Evolutionary conservation across 2,329 filamentous ascomycete species (phyloP).

Genomic region (Cladosporium halotolerans): DNA sequence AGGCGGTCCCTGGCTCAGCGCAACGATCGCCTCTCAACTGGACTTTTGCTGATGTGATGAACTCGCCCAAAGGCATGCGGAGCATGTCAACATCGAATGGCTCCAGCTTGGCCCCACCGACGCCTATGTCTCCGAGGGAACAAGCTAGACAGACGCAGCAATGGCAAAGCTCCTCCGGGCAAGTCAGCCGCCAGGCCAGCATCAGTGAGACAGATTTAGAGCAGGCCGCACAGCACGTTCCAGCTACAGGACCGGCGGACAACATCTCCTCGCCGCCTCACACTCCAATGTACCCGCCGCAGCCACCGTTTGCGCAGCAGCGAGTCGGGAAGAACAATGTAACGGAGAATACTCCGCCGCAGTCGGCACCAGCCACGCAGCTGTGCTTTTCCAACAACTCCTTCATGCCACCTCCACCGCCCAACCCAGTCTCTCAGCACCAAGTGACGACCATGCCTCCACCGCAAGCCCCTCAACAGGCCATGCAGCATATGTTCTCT

Average conservation of each 20-base stretch:
- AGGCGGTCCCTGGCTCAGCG: slow-evolving; percentile 38
- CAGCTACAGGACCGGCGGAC: slow-evolving; percentile 18
- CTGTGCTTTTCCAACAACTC: slow-evolving; percentile 36
- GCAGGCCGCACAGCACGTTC: neutral
- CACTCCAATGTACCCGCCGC: slow-evolving; percentile 33
- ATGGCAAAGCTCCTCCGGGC: slow-evolving; percentile 33
- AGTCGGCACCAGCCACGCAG: slow-evolving; percentile 46
- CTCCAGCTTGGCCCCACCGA: slow-evolving; percentile 42
- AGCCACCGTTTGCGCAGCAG: slow-evolving; percentile 24
- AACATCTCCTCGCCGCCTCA: slow-evolving; percentile 41
- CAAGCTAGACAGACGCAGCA: slow-evolving; percentile 31
- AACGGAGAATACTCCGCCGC: slow-evolving; percentile 44
- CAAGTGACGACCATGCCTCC: slow-evolving; percentile 13
- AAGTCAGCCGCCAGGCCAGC: slow-evolving; percentile 34
- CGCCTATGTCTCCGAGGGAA: slow-evolving; percentile 42
- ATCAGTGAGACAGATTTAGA: slow-evolving; percentile 32
- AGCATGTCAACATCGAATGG: slow-evolving; percentile 27
- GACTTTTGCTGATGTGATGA: slow-evolving; percentile 42
- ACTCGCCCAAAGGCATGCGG: slow-evolving; percentile 40
- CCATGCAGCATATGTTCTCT: slow-evolving; percentile 15
- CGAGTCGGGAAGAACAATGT: slow-evolving; percentile 27
- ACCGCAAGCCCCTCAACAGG: slow-evolving; percentile 13
- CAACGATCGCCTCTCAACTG: slow-evolving; percentile 44
- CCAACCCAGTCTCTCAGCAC: slow-evolving; percentile 13
- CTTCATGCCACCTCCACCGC: slow-evolving; percentile 25